phyloP scores from a whole-genome alignment of 768 basidiomycete species.

The Podaxis sp. region DNA sequence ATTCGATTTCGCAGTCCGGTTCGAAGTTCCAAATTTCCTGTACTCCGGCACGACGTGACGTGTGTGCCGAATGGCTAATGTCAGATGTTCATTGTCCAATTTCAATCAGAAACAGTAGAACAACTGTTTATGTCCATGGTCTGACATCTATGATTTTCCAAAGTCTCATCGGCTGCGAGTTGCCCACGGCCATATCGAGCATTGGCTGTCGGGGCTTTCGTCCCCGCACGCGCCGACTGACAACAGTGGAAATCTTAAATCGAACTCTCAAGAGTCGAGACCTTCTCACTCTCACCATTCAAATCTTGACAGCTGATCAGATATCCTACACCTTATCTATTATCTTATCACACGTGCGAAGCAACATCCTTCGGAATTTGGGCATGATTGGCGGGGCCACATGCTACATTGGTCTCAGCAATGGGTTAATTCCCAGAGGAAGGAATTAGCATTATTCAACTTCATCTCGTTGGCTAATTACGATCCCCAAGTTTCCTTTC shows the following conservation, averaged over 20 bases:
- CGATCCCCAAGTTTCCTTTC: background rate
- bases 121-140: background rate
- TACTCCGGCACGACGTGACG: background rate
- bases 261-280: background rate
- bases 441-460: background rate
- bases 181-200: background rate
- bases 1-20: background rate
- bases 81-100: background rate
- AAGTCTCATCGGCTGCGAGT: background rate
- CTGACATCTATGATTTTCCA: background rate
- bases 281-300: background rate
- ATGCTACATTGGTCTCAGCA: background rate
- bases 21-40: background rate
- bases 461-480: background rate
- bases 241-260: background rate
- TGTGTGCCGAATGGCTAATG: background rate
- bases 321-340: background rate
- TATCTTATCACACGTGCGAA: constrained; percentile 1
- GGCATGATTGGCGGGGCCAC: background rate
- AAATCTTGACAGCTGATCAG: background rate
- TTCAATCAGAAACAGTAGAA: background rate
- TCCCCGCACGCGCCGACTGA: background rate
- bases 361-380: background rate
- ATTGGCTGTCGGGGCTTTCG: background rate
- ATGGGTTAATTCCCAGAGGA: background rate